Evolutionary conservation across 2,329 filamentous ascomycete species (phyloP), one percentile per base, ranked within the genome.

Genomic region (Ilyonectria destructans): DNA sequence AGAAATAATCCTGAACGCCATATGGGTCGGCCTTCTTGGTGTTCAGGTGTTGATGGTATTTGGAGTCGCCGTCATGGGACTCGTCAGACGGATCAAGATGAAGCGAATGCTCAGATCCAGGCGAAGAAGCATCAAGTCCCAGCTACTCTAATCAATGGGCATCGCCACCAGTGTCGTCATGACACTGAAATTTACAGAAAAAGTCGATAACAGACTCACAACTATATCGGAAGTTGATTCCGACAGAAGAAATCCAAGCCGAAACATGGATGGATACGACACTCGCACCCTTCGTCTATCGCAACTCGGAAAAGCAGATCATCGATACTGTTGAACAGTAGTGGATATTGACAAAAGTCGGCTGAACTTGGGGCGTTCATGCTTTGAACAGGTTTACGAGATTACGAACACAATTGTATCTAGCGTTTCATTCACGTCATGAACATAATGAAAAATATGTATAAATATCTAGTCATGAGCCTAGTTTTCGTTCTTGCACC

Each of bases 21-120:
- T 86, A 55, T 86, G 85, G 83, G 80, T 86, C 55, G 81, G 82
- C 46, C 80, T 87, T n/a, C 75, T 86, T 46, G 80, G 80, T 19
- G 71, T 86, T 40, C 83, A 87, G 69, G 80, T 83, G 19, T 65
- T 84, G 49, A 82, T 86, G 79, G 81, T 87, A 4, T 65, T 84
- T 33, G 79, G 80, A 10, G 82, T 85, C 13, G 79, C 77, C 26
- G 70, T 79, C 8, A 76, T 77, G 62, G 75, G 75, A 59, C 69
- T 79, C 45, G 64, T 79, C 21, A 79, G 79, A 68, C 68, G 76
- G 58, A 67, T 79, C 17, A 73, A 67, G 60, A 55, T 65, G 26
- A 64, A 69, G 45, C 65, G 68, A 26, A 68, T 65, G 49, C 68
- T 70, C 15, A 73, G 69, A 23, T 58, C 64, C 29, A 55, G 55